These are phyloP conservation scores for Capsella rubella DNA, from an alignment of 441 rosid genomes.

Conservation along the genomic window DNA sequence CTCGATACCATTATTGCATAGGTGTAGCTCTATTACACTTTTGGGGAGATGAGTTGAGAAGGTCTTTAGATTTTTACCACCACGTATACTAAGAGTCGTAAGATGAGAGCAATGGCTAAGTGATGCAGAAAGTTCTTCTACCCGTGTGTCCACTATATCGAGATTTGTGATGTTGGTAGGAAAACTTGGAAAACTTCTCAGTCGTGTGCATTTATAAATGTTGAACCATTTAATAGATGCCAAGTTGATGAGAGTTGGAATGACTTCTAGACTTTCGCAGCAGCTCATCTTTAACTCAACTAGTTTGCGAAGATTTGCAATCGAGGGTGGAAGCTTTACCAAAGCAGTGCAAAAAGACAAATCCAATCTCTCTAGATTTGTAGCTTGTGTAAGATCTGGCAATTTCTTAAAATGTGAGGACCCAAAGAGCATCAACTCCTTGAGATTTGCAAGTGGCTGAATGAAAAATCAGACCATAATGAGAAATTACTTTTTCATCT, in stretches of 20 bases:
- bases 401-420: conserved; percentile 20
- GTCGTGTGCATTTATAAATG: background rate
- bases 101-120: background rate
- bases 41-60: no score
- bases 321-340: conserved; percentile 24
- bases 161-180: background rate
- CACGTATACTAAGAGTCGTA: no score
- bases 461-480: no score
- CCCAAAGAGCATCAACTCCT: conserved; percentile 26
- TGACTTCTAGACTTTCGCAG: background rate
- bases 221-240: background rate
- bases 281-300: background rate
- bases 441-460: conserved; percentile 35
- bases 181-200: background rate
- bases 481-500: no score
- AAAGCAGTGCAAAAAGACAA: conserved; percentile 8
- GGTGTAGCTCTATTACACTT: no score
- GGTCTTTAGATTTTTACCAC: no score
- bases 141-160: background rate
- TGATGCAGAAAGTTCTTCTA: background rate
- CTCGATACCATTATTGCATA: background rate
- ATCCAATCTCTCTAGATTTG: background rate
- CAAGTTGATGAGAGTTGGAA: background rate
- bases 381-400: conserved; percentile 42
- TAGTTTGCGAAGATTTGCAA: conserved; percentile 10